These are phyloP conservation scores for Raffaelea deltoideospora DNA, from an alignment of 2,329 filamentous ascomycete genomes.

Conservation along the genomic window DNA sequence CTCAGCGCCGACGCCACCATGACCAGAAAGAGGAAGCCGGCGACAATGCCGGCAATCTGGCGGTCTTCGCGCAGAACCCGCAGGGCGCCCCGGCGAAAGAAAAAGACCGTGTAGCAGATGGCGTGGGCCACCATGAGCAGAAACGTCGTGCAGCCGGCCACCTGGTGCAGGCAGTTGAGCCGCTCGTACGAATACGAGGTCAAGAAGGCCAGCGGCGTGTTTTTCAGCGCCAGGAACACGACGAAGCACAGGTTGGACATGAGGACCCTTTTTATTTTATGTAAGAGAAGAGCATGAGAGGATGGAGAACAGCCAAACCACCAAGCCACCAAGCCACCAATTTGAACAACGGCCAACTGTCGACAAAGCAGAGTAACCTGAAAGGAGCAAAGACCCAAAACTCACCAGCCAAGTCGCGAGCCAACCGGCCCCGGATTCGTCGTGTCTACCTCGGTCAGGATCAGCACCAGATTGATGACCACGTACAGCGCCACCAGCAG, in stretches of 20 bases:
- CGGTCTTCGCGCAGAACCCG: conserved; percentile 18
- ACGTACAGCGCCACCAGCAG: conserved; percentile 16
- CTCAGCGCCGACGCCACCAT: conserved; percentile 26
- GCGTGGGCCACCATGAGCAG: conserved; percentile 29
- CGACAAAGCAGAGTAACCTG: no score
- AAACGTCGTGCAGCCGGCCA: conserved; percentile 34
- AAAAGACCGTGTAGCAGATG: conserved; percentile 25
- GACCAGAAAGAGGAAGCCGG: conserved; percentile 29
- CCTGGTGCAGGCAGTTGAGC: conserved; percentile 40
- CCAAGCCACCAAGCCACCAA: no score
- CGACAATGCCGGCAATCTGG: conserved; percentile 32
- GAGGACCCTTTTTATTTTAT: no score
- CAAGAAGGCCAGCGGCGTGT: conserved; percentile 39
- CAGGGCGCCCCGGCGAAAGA: conserved; percentile 16
- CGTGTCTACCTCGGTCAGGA: conserved; percentile 15
- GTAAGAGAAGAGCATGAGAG: no score
- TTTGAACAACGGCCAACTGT: no score
- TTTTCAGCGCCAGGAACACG: conserved; percentile 40
- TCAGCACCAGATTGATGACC: conserved; percentile 15
- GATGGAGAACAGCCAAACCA: no score
- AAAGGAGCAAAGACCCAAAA: no score
- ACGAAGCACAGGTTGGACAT: conserved; percentile 32
- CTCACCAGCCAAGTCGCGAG: conserved; percentile 19
- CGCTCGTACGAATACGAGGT: conserved; percentile 42
- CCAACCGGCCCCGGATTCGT: conserved; percentile 10